phyloP scores from a whole-genome alignment of 257 asterid genomes.

The Jaltomata sinuosa region DNA sequence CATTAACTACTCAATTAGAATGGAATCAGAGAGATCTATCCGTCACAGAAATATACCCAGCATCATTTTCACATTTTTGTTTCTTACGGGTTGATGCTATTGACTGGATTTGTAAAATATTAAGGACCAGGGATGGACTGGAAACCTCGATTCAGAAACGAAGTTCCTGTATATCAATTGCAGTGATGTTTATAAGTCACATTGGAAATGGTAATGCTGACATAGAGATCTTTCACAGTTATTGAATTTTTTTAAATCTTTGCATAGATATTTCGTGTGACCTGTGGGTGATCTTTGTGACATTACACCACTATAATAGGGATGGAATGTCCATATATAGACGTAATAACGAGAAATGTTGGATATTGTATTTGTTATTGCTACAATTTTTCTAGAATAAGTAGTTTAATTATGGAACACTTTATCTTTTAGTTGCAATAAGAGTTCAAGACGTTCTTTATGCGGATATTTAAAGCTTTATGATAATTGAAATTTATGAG shows the following conservation, averaged over 20 bases:
- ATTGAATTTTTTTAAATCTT: not conserved
- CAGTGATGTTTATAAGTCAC: not conserved
- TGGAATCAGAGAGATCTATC: not conserved
- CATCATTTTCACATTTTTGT: not conserved
- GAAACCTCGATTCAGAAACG: not conserved
- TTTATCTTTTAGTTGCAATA: not conserved
- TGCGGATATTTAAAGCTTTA: not conserved
- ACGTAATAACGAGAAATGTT: not conserved
- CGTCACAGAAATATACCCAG: not conserved
- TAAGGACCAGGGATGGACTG: not conserved
- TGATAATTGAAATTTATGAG: not conserved
- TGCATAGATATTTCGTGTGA: not conserved
- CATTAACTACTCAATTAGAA: not conserved
- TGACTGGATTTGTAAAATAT: not conserved
- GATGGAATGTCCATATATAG: not conserved
- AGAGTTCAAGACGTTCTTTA: not conserved
- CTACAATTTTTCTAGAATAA: not conserved
- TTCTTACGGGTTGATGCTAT: not conserved
- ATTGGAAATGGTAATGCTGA: not conserved
- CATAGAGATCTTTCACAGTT: not conserved
- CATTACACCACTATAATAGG: not conserved
- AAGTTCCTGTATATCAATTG: not conserved
- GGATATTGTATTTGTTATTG: not conserved
- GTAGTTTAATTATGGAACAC: not conserved
- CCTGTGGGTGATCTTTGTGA: not conserved